Evolutionary conservation across 2,329 filamentous ascomycete species (phyloP).

Genomic region (Penicillium sp.): DNA sequence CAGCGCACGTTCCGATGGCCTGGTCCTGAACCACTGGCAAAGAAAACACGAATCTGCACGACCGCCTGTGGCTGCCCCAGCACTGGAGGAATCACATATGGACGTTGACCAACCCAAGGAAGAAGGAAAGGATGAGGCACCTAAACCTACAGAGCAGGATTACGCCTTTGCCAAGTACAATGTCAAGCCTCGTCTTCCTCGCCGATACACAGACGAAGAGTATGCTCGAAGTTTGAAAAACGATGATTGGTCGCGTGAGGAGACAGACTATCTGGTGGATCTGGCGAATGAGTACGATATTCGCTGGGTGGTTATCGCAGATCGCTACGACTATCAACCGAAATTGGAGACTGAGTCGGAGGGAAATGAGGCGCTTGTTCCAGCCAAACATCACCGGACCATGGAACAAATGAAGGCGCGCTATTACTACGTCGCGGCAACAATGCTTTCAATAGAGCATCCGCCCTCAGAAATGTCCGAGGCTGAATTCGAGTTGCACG

Average conservation of each 20-base stretch:
- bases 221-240: slow-evolving; percentile 75
- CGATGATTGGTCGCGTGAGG: slow-evolving; percentile 83
- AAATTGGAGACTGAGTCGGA: slow-evolving; percentile 31
- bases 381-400: slow-evolving; percentile 57
- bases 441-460: slow-evolving; percentile 77
- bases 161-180: slow-evolving; percentile 83
- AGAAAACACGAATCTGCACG: slow-evolving; percentile 57
- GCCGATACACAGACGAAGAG: slow-evolving; percentile 78
- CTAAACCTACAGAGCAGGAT: slow-evolving; percentile 44
- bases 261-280: slow-evolving; percentile 87
- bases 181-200: slow-evolving; percentile 72
- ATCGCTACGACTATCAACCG: slow-evolving; percentile 75
- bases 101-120: slow-evolving; percentile 43
- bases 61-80: slow-evolving; percentile 19
- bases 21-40: slow-evolving; percentile 80
- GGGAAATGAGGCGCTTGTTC: slow-evolving; percentile 33
- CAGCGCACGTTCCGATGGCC: slow-evolving; percentile 69
- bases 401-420: slow-evolving; percentile 90
- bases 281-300: slow-evolving; percentile 77
- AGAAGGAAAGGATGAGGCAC: slow-evolving; percentile 34
- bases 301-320: slow-evolving; percentile 87
- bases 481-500: slow-evolving; percentile 78
- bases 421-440: slow-evolving; percentile 84
- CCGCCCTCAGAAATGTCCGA: slow-evolving; percentile 85
- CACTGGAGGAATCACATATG: slow-evolving; percentile 40